These are phyloP conservation scores for Boletellus deceptivus DNA, from an alignment of 1,284 basidiomycete genomes.

Conservation along the genomic window DNA sequence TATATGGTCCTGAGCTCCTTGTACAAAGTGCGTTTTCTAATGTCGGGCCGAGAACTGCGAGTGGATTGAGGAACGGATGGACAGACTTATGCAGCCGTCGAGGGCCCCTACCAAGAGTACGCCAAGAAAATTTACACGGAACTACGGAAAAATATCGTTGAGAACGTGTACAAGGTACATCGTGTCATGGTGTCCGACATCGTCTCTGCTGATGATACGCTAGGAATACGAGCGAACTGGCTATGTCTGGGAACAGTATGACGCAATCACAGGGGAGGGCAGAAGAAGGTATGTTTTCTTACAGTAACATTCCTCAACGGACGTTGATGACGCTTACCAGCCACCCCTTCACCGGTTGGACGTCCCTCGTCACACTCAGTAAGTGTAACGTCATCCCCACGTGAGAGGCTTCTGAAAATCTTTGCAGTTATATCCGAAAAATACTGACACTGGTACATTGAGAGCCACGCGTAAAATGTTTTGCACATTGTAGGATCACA, in stretches of 20 bases:
- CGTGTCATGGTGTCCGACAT: background rate
- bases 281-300: constrained; percentile 62
- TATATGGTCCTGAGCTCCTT: constrained; percentile 81
- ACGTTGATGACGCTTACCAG: constrained; percentile 39
- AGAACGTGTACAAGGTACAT: constrained; percentile 80
- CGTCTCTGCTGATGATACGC: constrained; percentile 14
- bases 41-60: background rate
- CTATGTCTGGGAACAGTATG: constrained; percentile 97
- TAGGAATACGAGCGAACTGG: constrained; percentile 91
- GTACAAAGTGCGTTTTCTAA: constrained; percentile 54
- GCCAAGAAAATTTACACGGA: constrained; percentile 79
- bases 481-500: background rate
- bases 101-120: constrained; percentile 77
- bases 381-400: constrained; percentile 33
- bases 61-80: constrained; percentile 8
- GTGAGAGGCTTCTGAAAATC: constrained; percentile 10
- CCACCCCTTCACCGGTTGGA: constrained; percentile 94
- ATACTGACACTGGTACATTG: constrained; percentile 37
- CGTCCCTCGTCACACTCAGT: constrained; percentile 79
- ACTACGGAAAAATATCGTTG: constrained; percentile 77
- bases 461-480: background rate
- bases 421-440: constrained; percentile 56
- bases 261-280: constrained; percentile 79
- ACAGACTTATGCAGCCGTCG: constrained; percentile 73
- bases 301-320: background rate